Percentiles rank a stretch among this genome's conserved stretches.
phyloP scores from a whole-genome alignment of 768 basidiomycete genomes.

The Naganishia vishniacii region DNA sequence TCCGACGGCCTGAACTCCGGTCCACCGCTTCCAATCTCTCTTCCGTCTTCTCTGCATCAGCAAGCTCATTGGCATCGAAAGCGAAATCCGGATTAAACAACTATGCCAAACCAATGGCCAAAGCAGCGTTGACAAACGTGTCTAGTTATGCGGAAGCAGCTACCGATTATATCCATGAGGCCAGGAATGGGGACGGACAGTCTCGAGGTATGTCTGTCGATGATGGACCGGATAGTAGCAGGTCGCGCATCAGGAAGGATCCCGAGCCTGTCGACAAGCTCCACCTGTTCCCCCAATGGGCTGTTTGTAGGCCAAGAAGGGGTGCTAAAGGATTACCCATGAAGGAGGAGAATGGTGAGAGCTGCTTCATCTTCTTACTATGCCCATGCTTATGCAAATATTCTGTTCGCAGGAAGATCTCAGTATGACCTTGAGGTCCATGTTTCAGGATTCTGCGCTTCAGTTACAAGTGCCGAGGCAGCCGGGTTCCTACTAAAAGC shows the following conservation, averaged over 20 bases:
- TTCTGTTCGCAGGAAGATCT: background rate
- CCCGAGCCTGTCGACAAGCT: slow-evolving; percentile 22
- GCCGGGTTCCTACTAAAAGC: background rate
- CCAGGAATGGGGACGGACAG: slow-evolving; percentile 10
- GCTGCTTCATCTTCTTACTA: background rate
- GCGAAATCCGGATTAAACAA: slow-evolving; percentile 19
- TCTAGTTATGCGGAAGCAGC: slow-evolving; percentile 13
- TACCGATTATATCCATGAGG: background rate
- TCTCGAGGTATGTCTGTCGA: slow-evolving; percentile 20
- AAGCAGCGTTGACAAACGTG: slow-evolving; percentile 2
- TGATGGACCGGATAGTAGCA: slow-evolving; percentile 8
- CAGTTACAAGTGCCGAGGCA: slow-evolving; percentile 2
- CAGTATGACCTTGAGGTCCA: slow-evolving; percentile 10
- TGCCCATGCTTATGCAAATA: background rate
- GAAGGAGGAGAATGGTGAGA: slow-evolving; percentile 10
- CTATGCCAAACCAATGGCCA: slow-evolving; percentile 17
- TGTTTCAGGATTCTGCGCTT: background rate
- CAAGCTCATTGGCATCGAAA: slow-evolving; percentile 20
- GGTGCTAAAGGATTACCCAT: background rate
- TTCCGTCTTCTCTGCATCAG: slow-evolving; percentile 1
- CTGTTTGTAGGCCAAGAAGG: slow-evolving; percentile 15
- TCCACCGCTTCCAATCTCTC: slow-evolving; percentile 5
- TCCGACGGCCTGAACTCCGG: background rate
- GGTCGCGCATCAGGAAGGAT: background rate
- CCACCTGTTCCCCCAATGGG: slow-evolving; percentile 27